Base-by-base conservation (phyloP, 2,329 filamentous ascomycete species). In the Fusarium paranaense region DNA sequence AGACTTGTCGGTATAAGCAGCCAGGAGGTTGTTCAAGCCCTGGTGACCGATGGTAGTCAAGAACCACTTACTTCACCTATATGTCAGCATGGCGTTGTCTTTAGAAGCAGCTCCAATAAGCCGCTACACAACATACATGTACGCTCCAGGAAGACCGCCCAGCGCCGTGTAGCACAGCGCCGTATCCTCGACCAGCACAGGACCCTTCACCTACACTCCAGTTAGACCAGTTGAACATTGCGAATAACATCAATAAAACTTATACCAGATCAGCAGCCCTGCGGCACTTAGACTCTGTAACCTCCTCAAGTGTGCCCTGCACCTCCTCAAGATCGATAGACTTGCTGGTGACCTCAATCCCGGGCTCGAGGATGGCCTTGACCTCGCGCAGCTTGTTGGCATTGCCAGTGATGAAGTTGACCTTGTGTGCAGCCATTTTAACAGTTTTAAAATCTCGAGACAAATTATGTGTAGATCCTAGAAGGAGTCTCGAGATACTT, bases 361-460 rank as follows among this genome's bases (percentile, higher is more conserved):
- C 90, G 10, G 90, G 87, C 77, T 92, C 91, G 4, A 99, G 89
- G 77, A 99, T 98, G 20, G 93, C 92, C 83, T 94, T 91, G 75
- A 98, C 95, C 86, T 99, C 97, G 66, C 88, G 86, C 65, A 99
- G 89, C 86, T 99, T 99, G 86, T 98, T 97, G 80, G 92, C 91
- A 85, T 99, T 99, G 83, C 96, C 94, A 2, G 96, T 98, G 81
- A 99, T 97, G 86, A 99, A 99, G 84, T 97, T 95, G 75, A 99
- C 83, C 45, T 66, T 75, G 7, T 82, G 79, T 5, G 81, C 81
- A 58, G 85, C 82, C 85, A 88, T 88, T 62, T 70, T 33, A 37
- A 37, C 5, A 57, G 32, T 3, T 16, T n/a, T 25, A 7, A 14
- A 18, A n/a, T 14, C 5, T 4, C 20, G 14, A 38, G 13, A 8